phyloP scores from a whole-genome alignment of 129 eudicot species.

The Ambrosia artemisiifolia region DNA sequence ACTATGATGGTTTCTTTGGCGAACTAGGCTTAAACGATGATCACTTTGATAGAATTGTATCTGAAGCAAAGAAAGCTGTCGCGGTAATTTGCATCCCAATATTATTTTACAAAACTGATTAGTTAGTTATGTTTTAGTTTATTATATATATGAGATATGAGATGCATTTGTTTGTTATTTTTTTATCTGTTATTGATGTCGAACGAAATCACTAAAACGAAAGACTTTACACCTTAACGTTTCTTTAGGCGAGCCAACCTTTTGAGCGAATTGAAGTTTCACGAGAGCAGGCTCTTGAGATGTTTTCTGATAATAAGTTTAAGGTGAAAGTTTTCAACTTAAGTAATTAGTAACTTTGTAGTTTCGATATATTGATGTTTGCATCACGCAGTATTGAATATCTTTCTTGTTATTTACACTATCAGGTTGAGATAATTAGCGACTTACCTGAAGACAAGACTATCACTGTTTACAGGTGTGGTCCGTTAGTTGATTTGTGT shows the following conservation, averaged over 20 bases:
- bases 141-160: background rate
- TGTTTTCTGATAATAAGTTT: slow-evolving; percentile 85
- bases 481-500: slow-evolving; percentile 91
- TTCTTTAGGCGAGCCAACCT: slow-evolving; percentile 77
- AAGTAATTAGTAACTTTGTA: background rate
- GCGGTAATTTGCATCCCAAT: slow-evolving; percentile 37
- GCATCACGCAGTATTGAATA: background rate
- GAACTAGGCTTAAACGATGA: slow-evolving; percentile 89
- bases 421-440: slow-evolving; percentile 88
- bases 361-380: background rate
- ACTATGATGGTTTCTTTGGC: slow-evolving; percentile 92
- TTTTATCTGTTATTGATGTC: background rate
- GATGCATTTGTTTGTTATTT: background rate
- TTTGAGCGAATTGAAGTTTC: slow-evolving; percentile 95
- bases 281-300: slow-evolving; percentile 81
- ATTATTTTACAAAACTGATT: background rate
- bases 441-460: slow-evolving; percentile 88
- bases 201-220: background rate
- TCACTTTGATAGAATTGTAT: slow-evolving; percentile 77
- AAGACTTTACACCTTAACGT: background rate
- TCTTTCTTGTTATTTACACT: background rate
- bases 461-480: slow-evolving; percentile 96
- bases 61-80: slow-evolving; percentile 77
- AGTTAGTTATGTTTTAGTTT: background rate
- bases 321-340: slow-evolving; percentile 49